Percentiles rank a stretch among this genome's conserved stretches.
Evolutionary conservation across 2,329 filamentous ascomycete genomes (phyloP).

Genomic region (Sporothrix schenckii): DNA sequence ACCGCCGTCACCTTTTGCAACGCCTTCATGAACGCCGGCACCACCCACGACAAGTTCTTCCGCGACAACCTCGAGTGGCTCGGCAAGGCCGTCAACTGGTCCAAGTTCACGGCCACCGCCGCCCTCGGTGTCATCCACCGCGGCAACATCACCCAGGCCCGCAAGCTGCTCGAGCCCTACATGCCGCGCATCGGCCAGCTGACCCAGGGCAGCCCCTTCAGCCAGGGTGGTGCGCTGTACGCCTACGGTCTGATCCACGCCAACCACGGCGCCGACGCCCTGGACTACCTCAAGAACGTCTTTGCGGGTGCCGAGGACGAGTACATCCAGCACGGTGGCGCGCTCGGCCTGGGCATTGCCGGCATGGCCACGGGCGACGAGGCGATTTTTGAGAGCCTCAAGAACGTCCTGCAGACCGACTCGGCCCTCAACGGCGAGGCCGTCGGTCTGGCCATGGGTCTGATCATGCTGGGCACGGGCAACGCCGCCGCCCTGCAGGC

Average conservation of each 20-base stretch:
- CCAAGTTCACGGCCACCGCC: conserved; percentile 96
- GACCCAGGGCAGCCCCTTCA: conserved; percentile 84
- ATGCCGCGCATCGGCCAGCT: conserved; percentile 77
- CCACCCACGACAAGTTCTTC: conserved; percentile 98
- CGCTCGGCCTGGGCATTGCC: conserved; percentile 90
- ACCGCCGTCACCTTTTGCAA: conserved; percentile 97
- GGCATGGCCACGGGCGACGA: conserved; percentile 95
- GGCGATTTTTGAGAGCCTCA: conserved; percentile 88
- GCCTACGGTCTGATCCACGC: conserved; percentile 95
- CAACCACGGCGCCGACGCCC: conserved; percentile 90
- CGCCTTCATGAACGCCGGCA: conserved; percentile 98
- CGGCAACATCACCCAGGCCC: conserved; percentile 89
- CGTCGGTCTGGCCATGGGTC: conserved; percentile 91
- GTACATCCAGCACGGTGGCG: conserved; percentile 95
- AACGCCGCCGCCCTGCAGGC: conserved; percentile 91
- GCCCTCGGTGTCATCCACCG: conserved; percentile 95
- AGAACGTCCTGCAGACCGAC: conserved; percentile 85
- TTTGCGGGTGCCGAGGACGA: conserved; percentile 80
- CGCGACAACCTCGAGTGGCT: conserved; percentile 97
- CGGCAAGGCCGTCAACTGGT: conserved; percentile 98
- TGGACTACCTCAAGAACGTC: conserved; percentile 75
- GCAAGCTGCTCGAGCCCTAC: conserved; percentile 92
- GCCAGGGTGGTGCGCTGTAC: conserved; percentile 93
- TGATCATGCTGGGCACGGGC: conserved; percentile 98
- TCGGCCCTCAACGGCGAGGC: conserved; percentile 97